Conservation (phyloP, 2,329 filamentous ascomycete genomes). For the Parafenestella ontariensis region DNA sequence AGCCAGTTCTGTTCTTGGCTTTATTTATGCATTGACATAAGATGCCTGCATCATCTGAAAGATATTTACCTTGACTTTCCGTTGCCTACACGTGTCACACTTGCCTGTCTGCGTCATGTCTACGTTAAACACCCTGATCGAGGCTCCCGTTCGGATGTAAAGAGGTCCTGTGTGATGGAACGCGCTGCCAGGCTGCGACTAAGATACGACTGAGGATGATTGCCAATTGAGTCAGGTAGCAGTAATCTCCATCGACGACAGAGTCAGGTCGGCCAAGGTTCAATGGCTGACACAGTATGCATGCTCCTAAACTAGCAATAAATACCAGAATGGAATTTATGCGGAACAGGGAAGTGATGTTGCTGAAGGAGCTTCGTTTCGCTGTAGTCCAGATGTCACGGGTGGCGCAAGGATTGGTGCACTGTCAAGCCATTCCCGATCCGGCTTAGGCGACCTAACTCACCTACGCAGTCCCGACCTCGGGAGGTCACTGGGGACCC, state of each 20-base stretch:
- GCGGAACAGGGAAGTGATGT: not conserved
- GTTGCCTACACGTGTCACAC: slow-evolving; percentile 39
- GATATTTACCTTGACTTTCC: slow-evolving; percentile 39
- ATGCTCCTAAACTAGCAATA: not conserved
- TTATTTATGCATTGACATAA: not conserved
- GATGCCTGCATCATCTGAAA: not conserved
- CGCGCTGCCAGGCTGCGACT: not conserved
- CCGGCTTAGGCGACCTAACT: not conserved
- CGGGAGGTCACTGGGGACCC: no score
- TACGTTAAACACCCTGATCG: not conserved
- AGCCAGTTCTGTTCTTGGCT: not conserved
- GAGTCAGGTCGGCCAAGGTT: not conserved
- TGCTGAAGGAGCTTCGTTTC: not conserved
- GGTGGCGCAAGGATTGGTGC: not conserved
- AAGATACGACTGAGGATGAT: not conserved
- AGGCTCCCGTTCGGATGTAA: not conserved
- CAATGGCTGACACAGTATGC: not conserved
- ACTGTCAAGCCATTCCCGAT: not conserved
- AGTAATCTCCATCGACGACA: not conserved
- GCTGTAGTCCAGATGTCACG: no score
- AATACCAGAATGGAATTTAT: not conserved
- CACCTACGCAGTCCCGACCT: no score
- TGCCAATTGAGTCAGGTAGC: not conserved
- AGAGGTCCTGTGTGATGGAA: not conserved
- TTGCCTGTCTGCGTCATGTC: slow-evolving; percentile 41